Percentiles rank a stretch among this genome's conserved stretches.
Evolutionary conservation across 148 eudicot species (phyloP).

Genomic region (Spergularia marina): DNA sequence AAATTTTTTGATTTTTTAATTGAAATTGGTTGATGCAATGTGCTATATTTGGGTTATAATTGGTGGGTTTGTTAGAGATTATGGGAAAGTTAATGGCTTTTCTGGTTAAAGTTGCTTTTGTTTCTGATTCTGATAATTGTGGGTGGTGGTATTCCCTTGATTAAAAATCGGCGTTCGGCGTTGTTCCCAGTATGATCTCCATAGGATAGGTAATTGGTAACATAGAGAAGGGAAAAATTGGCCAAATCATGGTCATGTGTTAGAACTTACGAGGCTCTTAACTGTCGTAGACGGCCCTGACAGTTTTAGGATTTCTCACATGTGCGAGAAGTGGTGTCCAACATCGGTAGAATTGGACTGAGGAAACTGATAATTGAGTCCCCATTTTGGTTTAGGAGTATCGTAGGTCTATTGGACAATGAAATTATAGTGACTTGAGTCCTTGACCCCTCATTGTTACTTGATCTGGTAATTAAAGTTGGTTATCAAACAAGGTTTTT

Average conservation of each 20-base stretch:
- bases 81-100: background rate
- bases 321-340: no score
- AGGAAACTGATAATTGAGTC: no score
- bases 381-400: no score
- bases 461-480: no score
- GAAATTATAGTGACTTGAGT: no score
- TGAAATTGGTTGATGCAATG: background rate
- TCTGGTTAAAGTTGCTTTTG: background rate
- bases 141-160: background rate
- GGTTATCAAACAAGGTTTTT: no score
- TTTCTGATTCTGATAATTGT: background rate
- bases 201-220: background rate
- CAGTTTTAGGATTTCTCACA: no score
- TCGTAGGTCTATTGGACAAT: no score
- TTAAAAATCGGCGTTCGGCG: background rate
- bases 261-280: background rate
- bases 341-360: no score
- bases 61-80: background rate
- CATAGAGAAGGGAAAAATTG: background rate
- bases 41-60: background rate
- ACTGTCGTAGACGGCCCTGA: background rate
- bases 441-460: no score
- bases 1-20: background rate
- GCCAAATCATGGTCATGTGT: background rate
- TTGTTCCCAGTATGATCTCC: no score